Percentiles rank a stretch among this genome's conserved stretches.
Conservation (phyloP, 179 eudicot genomes). For the Beta lomatogona region DNA sequence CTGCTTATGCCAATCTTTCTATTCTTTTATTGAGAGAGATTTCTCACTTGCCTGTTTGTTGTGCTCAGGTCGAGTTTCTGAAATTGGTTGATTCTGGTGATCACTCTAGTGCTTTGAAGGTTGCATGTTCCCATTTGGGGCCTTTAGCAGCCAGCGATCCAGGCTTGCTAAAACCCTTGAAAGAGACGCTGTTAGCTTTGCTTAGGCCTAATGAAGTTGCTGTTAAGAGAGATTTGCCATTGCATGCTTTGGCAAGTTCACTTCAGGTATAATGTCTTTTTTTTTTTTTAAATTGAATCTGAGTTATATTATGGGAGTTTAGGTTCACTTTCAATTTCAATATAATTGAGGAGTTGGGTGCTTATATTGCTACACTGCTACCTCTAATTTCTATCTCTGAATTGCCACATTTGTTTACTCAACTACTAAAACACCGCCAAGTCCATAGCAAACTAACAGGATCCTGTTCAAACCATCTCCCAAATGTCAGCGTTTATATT, state of each 20-base stretch:
- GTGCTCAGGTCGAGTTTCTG: constrained; percentile 82
- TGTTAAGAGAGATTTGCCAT: constrained; percentile 51
- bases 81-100: constrained; percentile 82
- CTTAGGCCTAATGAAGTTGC: constrained; percentile 66
- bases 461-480: not conserved
- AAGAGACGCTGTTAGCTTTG: constrained; percentile 78
- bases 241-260: constrained; percentile 75
- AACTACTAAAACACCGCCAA: not conserved
- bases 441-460: not conserved
- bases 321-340: not conserved
- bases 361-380: not conserved
- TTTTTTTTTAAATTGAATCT: not conserved
- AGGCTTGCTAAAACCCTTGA: constrained; percentile 73
- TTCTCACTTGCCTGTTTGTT: constrained; percentile 16
- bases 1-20: not conserved
- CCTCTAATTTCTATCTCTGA: not conserved
- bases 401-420: not conserved
- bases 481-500: no score
- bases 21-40: not conserved
- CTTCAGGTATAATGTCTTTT: constrained; percentile 61
- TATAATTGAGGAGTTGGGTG: not conserved
- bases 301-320: not conserved
- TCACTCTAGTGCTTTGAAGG: constrained; percentile 66
- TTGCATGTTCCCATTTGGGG: constrained; percentile 84
- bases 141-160: constrained; percentile 79